Evolutionary conservation across 1,284 basidiomycete species (phyloP).

Genomic region (Mycosarcoma mackinlayi): DNA sequence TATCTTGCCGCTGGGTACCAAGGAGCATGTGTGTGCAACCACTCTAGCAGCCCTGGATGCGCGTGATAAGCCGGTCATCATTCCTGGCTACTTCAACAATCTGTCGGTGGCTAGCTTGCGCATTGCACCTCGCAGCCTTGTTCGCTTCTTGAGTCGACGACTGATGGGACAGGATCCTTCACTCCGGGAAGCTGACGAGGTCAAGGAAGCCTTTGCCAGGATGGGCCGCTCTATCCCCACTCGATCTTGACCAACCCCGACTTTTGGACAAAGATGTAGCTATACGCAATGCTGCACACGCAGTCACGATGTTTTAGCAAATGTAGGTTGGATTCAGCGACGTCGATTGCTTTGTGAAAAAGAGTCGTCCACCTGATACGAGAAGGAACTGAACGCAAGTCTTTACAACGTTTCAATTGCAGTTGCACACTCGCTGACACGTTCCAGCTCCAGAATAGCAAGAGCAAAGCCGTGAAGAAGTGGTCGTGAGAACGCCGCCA

Average conservation of each 20-base stretch:
- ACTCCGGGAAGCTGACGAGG: slow-evolving; percentile 29
- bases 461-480: too few species aligned
- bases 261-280: neutral
- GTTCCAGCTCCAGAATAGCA: too few species aligned
- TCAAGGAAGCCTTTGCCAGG: slow-evolving; percentile 23
- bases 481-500: too few species aligned
- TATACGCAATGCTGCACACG: too few species aligned
- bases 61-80: slow-evolving; percentile 26
- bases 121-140: slow-evolving; percentile 20
- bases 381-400: too few species aligned
- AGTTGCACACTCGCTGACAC: too few species aligned
- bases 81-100: slow-evolving; percentile 43
- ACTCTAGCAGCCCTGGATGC: slow-evolving; percentile 28
- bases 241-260: slow-evolving; percentile 1
- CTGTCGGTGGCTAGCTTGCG: slow-evolving; percentile 19
- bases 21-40: slow-evolving; percentile 27
- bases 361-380: too few species aligned
- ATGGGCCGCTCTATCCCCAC: slow-evolving; percentile 11
- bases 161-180: slow-evolving; percentile 32
- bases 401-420: too few species aligned
- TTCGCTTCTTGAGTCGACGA: slow-evolving; percentile 26
- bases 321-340: too few species aligned
- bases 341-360: too few species aligned
- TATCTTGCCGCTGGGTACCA: slow-evolving; percentile 24
- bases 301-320: too few species aligned